Conservation (phyloP, 1,139 yeast species). For the Candida glucosophila region DNA sequence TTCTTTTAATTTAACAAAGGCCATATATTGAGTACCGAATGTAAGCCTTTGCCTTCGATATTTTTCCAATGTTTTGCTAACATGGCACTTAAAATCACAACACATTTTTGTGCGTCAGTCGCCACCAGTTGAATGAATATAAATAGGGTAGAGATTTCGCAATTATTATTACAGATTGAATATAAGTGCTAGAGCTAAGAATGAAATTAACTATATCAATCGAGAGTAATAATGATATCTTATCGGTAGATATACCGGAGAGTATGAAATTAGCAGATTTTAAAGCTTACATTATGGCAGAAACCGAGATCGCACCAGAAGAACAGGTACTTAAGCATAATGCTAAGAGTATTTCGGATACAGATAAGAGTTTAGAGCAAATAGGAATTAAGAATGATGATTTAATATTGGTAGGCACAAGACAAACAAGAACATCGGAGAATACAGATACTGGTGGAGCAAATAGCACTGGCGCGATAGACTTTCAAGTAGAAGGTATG, state of each 20-base stretch:
- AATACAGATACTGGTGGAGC: conserved; percentile 5
- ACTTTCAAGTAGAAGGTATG: conserved; percentile 39
- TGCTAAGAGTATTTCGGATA: conserved; percentile 29
- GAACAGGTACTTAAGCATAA: conserved; percentile 43
- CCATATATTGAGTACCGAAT: no score
- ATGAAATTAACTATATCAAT: conserved; percentile 34
- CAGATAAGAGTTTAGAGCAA: conserved; percentile 30
- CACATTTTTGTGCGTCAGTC: no score
- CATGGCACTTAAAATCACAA: no score
- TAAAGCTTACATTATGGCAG: conserved; percentile 70
- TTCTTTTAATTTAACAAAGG: no score
- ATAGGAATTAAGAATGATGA: conserved; percentile 52
- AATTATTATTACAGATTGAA: no score
- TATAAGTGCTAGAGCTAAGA: no score
- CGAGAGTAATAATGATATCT: conserved; percentile 19
- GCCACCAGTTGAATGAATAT: no score
- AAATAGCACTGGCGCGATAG: conserved; percentile 17
- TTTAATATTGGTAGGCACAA: conserved; percentile 31
- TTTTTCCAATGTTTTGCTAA: no score
- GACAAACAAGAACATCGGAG: conserved; percentile 12
- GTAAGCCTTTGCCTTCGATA: no score
- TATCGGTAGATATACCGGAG: conserved; percentile 50
- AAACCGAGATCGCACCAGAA: conserved; percentile 44
- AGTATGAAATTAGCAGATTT: conserved; percentile 63
- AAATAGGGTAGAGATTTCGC: no score